A percentile compares a stretch with the other conserved stretches of the same genome.
These are phyloP conservation scores for Trypanosoma congolense DNA, from an alignment of 208 protist genomes.

Conservation along the genomic window DNA sequence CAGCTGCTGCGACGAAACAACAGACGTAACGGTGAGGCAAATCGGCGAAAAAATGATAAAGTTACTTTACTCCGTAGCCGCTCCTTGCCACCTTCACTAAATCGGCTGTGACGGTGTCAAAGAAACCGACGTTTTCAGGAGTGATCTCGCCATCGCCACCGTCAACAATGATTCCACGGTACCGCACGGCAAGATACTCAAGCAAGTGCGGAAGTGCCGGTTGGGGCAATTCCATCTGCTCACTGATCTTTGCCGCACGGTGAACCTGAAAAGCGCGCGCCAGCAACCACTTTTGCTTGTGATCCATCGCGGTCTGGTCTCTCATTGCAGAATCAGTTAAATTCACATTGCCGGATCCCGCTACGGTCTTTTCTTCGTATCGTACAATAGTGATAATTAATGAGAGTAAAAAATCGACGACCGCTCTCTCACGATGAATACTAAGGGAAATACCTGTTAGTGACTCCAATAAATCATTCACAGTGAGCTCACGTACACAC, in stretches of 20 bases:
- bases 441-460: constrained; percentile 25
- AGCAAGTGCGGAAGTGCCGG: constrained; percentile 36
- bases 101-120: constrained; percentile 80
- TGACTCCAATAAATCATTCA: constrained; percentile 24
- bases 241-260: constrained; percentile 50
- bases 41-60: constrained; percentile 6
- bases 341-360: no score
- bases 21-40: background rate
- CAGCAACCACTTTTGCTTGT: background rate
- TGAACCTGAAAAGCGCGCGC: constrained; percentile 41
- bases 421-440: constrained; percentile 5
- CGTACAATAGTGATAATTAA: constrained; percentile 2
- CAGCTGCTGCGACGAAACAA: no score
- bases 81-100: constrained; percentile 59
- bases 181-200: constrained; percentile 7
- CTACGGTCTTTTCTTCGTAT: no score
- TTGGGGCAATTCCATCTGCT: constrained; percentile 62
- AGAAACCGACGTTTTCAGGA: constrained; percentile 59
- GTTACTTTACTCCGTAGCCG: background rate
- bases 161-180: constrained; percentile 22
- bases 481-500: constrained; percentile 5
- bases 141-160: constrained; percentile 46
- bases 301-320: background rate
- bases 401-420: constrained; percentile 15
- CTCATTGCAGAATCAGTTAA: no score